Percentiles rank a stretch among this genome's conserved stretches.
Conservation (phyloP, 2,329 filamentous ascomycete genomes). For the Ophiocordyceps sinensis region DNA sequence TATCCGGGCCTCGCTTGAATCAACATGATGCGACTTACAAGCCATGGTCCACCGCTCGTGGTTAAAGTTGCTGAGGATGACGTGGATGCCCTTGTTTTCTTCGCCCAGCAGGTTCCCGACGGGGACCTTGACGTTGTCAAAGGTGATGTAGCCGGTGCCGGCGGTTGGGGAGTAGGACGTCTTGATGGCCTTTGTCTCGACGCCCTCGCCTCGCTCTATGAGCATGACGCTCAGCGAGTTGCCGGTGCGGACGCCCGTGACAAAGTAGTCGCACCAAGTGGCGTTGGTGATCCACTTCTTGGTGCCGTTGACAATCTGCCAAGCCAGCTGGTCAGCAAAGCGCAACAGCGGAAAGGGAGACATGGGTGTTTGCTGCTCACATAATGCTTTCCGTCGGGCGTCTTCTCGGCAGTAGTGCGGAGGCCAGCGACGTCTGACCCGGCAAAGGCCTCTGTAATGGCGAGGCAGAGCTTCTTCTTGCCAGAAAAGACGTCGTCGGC, state of each 20-base stretch:
- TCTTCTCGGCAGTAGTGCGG: constrained; percentile 65
- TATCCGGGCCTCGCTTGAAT: neutral
- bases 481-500: constrained; percentile 61
- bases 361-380: constrained; percentile 21
- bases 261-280: constrained; percentile 70
- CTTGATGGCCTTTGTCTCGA: constrained; percentile 67
- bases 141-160: constrained; percentile 67
- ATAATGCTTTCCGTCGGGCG: constrained; percentile 59
- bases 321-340: neutral
- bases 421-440: constrained; percentile 67
- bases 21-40: constrained; percentile 25
- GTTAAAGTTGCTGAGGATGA: constrained; percentile 81
- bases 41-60: constrained; percentile 72
- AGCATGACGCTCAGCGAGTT: constrained; percentile 68
- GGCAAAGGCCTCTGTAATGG: constrained; percentile 80
- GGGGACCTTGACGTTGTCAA: constrained; percentile 77
- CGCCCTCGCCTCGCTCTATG: constrained; percentile 57
- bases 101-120: constrained; percentile 63
- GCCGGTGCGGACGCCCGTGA: constrained; percentile 63
- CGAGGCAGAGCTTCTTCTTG: constrained; percentile 77
- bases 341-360: neutral
- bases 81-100: constrained; percentile 75
- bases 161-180: constrained; percentile 68
- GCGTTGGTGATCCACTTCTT: constrained; percentile 87
- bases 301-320: constrained; percentile 46